A percentile compares a stretch with the other conserved stretches of the same genome.
phyloP scores from a whole-genome alignment of 768 basidiomycete genomes.

The Porpolomopsis calyptriformis region DNA sequence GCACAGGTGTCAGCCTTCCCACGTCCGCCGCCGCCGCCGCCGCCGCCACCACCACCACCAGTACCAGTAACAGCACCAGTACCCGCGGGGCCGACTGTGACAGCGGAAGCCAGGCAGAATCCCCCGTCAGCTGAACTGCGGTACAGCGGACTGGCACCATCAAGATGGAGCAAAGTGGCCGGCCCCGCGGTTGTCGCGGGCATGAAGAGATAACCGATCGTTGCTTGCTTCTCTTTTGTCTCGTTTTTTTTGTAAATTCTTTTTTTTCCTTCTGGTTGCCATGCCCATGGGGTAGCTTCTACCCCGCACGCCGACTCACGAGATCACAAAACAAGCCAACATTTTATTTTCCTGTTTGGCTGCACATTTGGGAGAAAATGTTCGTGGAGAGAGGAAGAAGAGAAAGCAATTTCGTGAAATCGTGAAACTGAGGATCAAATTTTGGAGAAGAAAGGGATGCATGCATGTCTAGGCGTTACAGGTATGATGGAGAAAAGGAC shows the following conservation, averaged over 20 bases:
- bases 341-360: no score
- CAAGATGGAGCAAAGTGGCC: constrained; percentile 65
- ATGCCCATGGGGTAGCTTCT: no score
- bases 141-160: constrained; percentile 56
- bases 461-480: constrained; percentile 77
- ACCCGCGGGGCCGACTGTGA: constrained; percentile 13
- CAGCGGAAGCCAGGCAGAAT: constrained; percentile 3
- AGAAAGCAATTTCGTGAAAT: constrained; percentile 19
- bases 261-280: no score
- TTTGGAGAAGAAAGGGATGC: constrained; percentile 27
- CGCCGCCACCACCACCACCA: constrained; percentile 18
- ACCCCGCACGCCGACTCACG: no score
- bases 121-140: constrained; percentile 30
- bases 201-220: constrained; percentile 47
- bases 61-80: constrained; percentile 12
- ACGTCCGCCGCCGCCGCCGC: constrained; percentile 13
- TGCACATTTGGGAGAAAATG: constrained; percentile 1
- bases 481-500: constrained; percentile 19
- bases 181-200: constrained; percentile 54
- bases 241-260: no score
- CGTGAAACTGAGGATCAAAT: constrained; percentile 19
- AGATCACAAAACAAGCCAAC: no score
- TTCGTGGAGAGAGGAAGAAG: neutral
- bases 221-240: no score
- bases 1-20: constrained; percentile 17